Evolutionary conservation across 2,329 filamentous ascomycete genomes (phyloP).

Genomic region (Biscogniauxia mediterranea): DNA sequence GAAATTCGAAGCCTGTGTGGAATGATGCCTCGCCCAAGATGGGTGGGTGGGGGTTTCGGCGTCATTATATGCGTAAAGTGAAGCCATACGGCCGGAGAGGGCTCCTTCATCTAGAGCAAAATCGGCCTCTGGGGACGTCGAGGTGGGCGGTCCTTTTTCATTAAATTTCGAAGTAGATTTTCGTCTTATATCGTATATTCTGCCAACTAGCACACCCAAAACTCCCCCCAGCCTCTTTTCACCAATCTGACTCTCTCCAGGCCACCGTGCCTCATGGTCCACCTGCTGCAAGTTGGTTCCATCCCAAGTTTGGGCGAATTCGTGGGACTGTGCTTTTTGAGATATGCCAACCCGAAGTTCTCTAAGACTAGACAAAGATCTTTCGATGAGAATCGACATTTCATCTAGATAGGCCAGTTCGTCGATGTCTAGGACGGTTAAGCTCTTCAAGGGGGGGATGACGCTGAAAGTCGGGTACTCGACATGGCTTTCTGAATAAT

Average conservation of each 20-base stretch:
- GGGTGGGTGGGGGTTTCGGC: slow-evolving; percentile 2
- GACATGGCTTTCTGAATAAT: slow-evolving; percentile 56
- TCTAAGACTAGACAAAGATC: slow-evolving; percentile 62
- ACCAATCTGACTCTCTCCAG: slow-evolving; percentile 56
- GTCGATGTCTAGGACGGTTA: slow-evolving; percentile 79
- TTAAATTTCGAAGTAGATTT: slow-evolving; percentile 18
- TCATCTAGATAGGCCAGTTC: slow-evolving; percentile 81
- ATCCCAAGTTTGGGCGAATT: slow-evolving; percentile 64
- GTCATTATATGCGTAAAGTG: slow-evolving; percentile 3
- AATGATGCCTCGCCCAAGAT: slow-evolving; percentile 3
- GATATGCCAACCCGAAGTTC: slow-evolving; percentile 76
- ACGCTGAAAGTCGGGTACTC: slow-evolving; percentile 81
- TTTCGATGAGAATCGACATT: slow-evolving; percentile 73
- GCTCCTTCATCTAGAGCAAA: neutral
- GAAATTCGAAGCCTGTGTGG: neutral
- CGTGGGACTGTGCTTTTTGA: slow-evolving; percentile 39
- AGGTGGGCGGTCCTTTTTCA: slow-evolving; percentile 10
- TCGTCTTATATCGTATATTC: slow-evolving; percentile 55
- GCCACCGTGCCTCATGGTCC: slow-evolving; percentile 56
- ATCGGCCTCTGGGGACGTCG: neutral
- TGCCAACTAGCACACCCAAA: slow-evolving; percentile 65
- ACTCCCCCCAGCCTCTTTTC: slow-evolving; percentile 65
- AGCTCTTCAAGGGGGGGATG: slow-evolving; percentile 69
- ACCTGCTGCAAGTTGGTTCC: slow-evolving; percentile 61
- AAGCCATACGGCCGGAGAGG: slow-evolving; percentile 2